Percentiles rank a stretch among this genome's conserved stretches.
These are phyloP conservation scores for Parmelia sp. DNA, from an alignment of 495 filamentous ascomycete species.

Conservation along the genomic window DNA sequence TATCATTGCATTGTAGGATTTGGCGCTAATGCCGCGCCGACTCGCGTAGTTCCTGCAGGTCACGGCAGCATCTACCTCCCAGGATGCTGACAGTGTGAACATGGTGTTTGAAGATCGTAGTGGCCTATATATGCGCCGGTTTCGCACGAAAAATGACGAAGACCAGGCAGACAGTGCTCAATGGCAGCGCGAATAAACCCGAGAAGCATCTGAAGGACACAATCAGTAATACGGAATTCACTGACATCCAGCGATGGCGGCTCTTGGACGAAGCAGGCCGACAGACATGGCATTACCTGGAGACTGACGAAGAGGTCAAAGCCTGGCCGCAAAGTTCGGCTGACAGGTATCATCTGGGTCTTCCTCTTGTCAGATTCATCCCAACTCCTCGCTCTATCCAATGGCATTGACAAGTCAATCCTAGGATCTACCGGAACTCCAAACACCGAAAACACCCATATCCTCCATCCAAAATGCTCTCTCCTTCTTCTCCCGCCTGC, in stretches of 20 bases:
- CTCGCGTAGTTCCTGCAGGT: too few relatives aligned
- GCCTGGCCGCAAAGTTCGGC: conserved; percentile 79
- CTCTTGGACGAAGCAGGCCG: conserved; percentile 73
- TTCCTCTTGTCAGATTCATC: conserved; percentile 50
- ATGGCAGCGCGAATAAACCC: conserved; percentile 10
- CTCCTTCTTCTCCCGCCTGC: conserved; percentile 82
- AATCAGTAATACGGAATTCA: conserved; percentile 33
- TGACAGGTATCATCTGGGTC: conserved; percentile 77
- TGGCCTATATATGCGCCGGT: background rate
- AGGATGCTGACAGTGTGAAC: too few relatives aligned
- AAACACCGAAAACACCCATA: conserved; percentile 63
- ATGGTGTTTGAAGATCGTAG: background rate
- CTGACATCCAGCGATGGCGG: conserved; percentile 79
- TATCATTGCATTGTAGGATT: background rate
- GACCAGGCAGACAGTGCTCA: conserved; percentile 12
- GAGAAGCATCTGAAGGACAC: background rate
- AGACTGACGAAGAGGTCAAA: conserved; percentile 64
- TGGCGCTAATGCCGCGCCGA: background rate
- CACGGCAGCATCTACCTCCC: too few relatives aligned
- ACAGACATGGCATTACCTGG: conserved; percentile 90
- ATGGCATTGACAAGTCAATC: conserved; percentile 18
- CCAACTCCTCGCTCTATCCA: background rate
- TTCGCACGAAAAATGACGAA: background rate
- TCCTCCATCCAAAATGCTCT: conserved; percentile 76
- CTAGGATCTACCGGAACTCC: conserved; percentile 66